These are phyloP conservation scores for Zea luxurians DNA, from an alignment of 176 grass and related monocot species.

Conservation along the genomic window DNA sequence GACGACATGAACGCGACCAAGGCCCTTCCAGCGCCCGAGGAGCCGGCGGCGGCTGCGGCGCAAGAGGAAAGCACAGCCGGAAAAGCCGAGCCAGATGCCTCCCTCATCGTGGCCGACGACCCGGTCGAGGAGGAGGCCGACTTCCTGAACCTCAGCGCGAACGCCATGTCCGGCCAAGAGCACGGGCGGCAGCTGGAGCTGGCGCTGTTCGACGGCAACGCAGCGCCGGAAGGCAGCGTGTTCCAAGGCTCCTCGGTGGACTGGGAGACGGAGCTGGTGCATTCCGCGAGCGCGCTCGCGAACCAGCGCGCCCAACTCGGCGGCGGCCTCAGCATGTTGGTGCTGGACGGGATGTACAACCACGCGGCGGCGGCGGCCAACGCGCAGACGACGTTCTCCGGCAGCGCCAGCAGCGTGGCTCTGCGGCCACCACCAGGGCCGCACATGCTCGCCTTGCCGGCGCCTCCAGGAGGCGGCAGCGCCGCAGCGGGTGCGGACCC, in stretches of 20 bases:
- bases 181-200: constrained; percentile 61
- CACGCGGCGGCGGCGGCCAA: constrained; percentile 30
- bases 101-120: not conserved
- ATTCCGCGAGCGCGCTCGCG: constrained; percentile 57
- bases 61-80: not conserved
- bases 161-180: constrained; percentile 46
- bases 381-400: constrained; percentile 6
- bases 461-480: constrained; percentile 18
- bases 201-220: constrained; percentile 55
- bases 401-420: constrained; percentile 73
- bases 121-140: constrained; percentile 40
- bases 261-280: constrained; percentile 72
- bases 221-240: constrained; percentile 35
- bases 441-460: constrained; percentile 60
- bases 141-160: constrained; percentile 34
- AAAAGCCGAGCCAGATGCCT: not conserved
- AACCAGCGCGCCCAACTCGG: constrained; percentile 58
- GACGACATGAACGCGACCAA: constrained; percentile 49
- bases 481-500: constrained; percentile 23
- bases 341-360: constrained; percentile 80
- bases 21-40: constrained; percentile 52
- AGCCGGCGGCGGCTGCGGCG: not conserved
- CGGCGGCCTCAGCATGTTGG: constrained; percentile 62
- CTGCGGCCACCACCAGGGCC: constrained; percentile 3
- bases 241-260: constrained; percentile 49